Base-by-base conservation (phyloP, 495 filamentous ascomycete genomes). In the Daldinia loculata region DNA sequence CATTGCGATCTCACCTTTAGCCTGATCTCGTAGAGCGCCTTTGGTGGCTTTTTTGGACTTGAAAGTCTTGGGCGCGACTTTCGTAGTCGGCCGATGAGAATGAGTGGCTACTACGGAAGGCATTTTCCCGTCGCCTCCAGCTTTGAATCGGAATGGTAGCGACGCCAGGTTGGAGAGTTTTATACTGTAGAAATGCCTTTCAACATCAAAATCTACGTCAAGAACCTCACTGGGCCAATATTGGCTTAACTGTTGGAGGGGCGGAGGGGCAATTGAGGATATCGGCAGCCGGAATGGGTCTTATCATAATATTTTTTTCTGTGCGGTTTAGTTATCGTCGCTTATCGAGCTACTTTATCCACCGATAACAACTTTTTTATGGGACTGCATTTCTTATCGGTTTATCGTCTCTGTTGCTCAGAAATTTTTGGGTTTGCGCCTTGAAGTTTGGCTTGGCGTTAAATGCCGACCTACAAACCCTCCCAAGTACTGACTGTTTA, bases 31-130 rank as follows among this genome's bases (percentile, higher is more conserved):
- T 66, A 98, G 77, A 27, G 91, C 85, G 62, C 91, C 88, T 78
- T 98, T 99, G 50, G 93, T 94, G 6, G 94, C 87, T 83, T 97
- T 92, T 69, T 89, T 87, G 38, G 91, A 91, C 80, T 99, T 99
- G 87, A 93, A 99, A 7, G 90, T 71, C 82, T 99, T 99, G 80
- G 97, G 88, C 72, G 84, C 76, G 48, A 84, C 78, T 83, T 98
- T 98, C 45, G 93, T 96, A 41, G 94, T 98, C 75, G 89, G 91
- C 74, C 95, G 88, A 81, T 99, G 95, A 74, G 95, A 93, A 76
- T 98, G 95, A 69, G 82, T 82, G 19, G 77, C 80, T 55, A 84
- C 80, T 71, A 86, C 84, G 59, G 83, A 80, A 58, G 87, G 83
- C 87, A 89, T 89, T 56, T 80, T 87, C 81, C 85, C 87, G 81